phyloP scores from a whole-genome alignment of 1,284 basidiomycete species.

The Cryptococcus sp. region DNA sequence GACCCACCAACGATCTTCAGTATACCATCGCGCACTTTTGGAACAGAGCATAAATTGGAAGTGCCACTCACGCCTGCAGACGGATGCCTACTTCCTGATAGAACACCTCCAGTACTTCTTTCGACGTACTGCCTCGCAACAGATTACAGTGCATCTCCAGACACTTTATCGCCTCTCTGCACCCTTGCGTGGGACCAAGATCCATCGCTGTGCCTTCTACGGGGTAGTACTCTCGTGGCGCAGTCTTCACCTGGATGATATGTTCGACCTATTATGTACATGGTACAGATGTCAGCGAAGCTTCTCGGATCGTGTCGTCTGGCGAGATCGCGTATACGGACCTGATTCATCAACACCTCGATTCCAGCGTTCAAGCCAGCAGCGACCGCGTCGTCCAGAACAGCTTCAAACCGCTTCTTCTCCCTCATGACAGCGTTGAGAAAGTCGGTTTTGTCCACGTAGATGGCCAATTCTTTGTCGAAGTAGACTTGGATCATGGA shows the following conservation, averaged over 20 bases:
- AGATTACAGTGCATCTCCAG: constrained; percentile 87
- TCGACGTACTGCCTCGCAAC: constrained; percentile 87
- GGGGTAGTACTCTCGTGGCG: constrained; percentile 86
- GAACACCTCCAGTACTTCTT: constrained; percentile 95
- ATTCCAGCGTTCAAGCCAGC: constrained; percentile 91
- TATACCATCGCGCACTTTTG: background rate
- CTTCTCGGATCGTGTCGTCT: constrained; percentile 14
- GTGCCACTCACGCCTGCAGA: constrained; percentile 70
- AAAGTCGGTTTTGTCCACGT: constrained; percentile 91
- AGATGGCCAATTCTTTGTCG: constrained; percentile 85
- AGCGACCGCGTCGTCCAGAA: constrained; percentile 89
- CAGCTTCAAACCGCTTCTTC: constrained; percentile 92
- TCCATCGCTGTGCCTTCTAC: constrained; percentile 73
- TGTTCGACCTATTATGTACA: constrained; percentile 75
- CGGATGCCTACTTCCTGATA: constrained; percentile 95
- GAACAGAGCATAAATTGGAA: background rate
- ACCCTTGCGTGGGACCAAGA: constrained; percentile 81
- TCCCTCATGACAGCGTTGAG: constrained; percentile 89
- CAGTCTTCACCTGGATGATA: constrained; percentile 79
- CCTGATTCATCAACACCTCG: constrained; percentile 93
- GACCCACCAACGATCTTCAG: no score
- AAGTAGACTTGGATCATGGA: constrained; percentile 98
- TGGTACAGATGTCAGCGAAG: constrained; percentile 16
- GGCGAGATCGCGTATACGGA: constrained; percentile 39
- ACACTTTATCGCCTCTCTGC: constrained; percentile 79